Percentiles rank a stretch among this genome's conserved stretches.
Evolutionary conservation across 2,329 filamentous ascomycete genomes (phyloP).

Genomic region (Beauveria australis): DNA sequence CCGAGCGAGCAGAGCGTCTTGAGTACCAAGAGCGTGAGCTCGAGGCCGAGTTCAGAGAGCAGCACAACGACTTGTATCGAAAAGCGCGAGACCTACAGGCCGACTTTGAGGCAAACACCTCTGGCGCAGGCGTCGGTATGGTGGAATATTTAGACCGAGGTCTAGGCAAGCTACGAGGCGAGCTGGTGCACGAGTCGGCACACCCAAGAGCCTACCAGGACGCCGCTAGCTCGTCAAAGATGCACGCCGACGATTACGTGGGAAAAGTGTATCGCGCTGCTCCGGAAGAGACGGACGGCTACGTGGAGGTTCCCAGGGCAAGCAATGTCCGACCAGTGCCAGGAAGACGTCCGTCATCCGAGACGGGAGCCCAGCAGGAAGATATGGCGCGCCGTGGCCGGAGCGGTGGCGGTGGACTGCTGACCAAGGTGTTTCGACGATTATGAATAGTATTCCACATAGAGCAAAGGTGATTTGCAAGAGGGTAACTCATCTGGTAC

Average conservation of each 20-base stretch:
- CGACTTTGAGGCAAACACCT: conserved; percentile 21
- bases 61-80: conserved; percentile 37
- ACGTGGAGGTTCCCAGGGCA: conserved; percentile 24
- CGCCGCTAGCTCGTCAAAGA: conserved; percentile 21
- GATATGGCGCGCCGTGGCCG: conserved; percentile 14
- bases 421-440: conserved; percentile 30
- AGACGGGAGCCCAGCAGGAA: conserved; percentile 15
- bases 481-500: neutral
- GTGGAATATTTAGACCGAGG: conserved; percentile 41
- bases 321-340: conserved; percentile 17
- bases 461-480: neutral
- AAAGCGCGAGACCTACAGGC: conserved; percentile 33
- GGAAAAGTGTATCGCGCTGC: conserved; percentile 18
- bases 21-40: conserved; percentile 39
- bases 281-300: conserved; percentile 24
- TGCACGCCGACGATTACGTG: conserved; percentile 22
- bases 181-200: neutral
- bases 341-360: conserved; percentile 14
- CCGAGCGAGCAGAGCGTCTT: conserved; percentile 32
- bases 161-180: conserved; percentile 33
- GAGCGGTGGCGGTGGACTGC: conserved; percentile 22
- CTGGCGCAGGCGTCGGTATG: conserved; percentile 37
- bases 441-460: neutral
- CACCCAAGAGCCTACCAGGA: neutral
- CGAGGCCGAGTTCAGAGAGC: conserved; percentile 39